Evolutionary conservation across 2,329 filamentous ascomycete species (phyloP), one percentile per base, ranked within the genome.

Genomic region (Xylaria sp.): DNA sequence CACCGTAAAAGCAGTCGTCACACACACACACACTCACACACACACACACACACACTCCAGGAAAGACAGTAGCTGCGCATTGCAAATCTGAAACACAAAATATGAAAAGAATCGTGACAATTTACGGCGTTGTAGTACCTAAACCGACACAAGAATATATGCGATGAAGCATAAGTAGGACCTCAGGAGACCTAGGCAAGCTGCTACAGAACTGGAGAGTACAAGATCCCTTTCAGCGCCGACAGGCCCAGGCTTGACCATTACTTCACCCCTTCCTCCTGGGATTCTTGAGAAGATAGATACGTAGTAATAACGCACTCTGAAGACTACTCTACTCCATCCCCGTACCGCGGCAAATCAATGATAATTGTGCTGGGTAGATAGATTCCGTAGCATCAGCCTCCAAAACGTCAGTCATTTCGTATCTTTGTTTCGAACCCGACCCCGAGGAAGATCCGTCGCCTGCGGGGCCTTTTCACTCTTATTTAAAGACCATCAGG

Each of bases 51-150:
- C n/a, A 18, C n/a, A 8, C 28, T 36, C 4, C 3, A 23, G 12
- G 30, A 34, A 13, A 36, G 32, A 20, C 18, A 55, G 13, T 6
- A 6, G 10, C 10, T 23, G 5, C 2, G n/a, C 18, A 23, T 36
- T 36, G n/a, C 10, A 36, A 55, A 23, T 3, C 9, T 23, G 62
- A 20, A 43, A 48, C 50, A 43, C 46, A 64, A 50, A 56, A 18
- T 36, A 18, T 36, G 41, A 66, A 62, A 67, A 69, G 59, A 45
- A 70, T 74, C 68, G 68, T 69, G 72, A 63, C 71, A 74, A 72
- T 72, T 63, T 60, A 63, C 32, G 56, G 25, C 57, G 61, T 61
- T 57, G 48, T 67, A 57, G 57, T 52, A 64, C 30, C 46, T 66
- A 62, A 66, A 53, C 64, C 55, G 60, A 65, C 69, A 63, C 65